phyloP scores from a whole-genome alignment of 2,329 filamentous ascomycete genomes.

The Hypoxylon sp. region DNA sequence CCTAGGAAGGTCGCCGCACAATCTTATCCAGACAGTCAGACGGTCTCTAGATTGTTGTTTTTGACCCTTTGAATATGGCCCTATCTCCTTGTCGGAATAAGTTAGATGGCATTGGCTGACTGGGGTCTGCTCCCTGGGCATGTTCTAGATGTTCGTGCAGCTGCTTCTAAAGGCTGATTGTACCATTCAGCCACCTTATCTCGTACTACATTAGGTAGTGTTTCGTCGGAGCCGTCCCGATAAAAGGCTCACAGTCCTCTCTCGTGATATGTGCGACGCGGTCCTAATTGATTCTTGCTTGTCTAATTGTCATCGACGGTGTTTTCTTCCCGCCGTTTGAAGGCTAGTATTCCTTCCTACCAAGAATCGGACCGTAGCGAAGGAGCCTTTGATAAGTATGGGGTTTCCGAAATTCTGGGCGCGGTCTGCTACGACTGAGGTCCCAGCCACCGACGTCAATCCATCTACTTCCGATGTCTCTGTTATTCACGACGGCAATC shows the following conservation, averaged over 20 bases:
- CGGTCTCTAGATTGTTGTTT: not conserved
- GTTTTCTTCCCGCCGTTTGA: not conserved
- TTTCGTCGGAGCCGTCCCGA: conserved; percentile 4
- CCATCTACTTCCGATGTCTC: conserved; percentile 46
- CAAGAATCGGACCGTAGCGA: not conserved
- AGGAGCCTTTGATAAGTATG: conserved; percentile 37
- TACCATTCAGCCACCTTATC: conserved; percentile 33
- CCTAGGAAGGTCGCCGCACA: conserved; percentile 37
- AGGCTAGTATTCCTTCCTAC: not conserved
- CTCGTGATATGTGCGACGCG: conserved; percentile 4
- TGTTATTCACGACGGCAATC: conserved; percentile 50
- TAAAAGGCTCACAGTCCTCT: conserved; percentile 14
- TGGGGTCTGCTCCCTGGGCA: not conserved
- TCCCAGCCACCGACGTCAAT: conserved; percentile 25
- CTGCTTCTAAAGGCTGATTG: conserved; percentile 26
- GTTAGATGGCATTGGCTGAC: not conserved
- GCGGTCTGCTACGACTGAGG: conserved; percentile 29
- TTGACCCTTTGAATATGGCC: conserved; percentile 12
- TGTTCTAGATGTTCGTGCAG: conserved; percentile 24
- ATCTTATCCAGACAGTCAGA: conserved; percentile 11
- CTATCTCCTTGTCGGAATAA: conserved; percentile 14
- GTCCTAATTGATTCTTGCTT: conserved; percentile 5
- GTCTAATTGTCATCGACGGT: not conserved
- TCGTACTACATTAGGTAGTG: conserved; percentile 11
- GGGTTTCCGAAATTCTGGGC: conserved; percentile 46